Conservation (phyloP, 2,329 filamentous ascomycete species). For the Madurella fahalii region DNA sequence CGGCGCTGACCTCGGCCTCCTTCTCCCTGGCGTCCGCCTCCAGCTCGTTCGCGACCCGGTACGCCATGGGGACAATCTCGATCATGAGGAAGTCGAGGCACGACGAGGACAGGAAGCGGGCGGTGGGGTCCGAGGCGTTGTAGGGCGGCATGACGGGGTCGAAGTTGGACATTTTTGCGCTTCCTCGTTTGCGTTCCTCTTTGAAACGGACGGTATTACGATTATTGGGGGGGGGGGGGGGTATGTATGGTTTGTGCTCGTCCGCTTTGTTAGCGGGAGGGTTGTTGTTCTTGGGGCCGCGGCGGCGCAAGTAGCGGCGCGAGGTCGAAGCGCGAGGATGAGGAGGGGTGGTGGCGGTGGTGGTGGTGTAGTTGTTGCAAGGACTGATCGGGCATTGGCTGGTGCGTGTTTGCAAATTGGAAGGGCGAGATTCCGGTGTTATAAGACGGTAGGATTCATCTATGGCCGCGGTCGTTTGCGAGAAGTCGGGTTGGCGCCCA, state of each 20-base stretch:
- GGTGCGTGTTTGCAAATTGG: background rate
- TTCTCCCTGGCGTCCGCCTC: conserved; percentile 44
- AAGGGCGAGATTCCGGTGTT: too few species aligned
- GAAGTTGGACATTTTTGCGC: conserved; percentile 59
- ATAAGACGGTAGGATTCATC: too few species aligned
- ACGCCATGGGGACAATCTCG: conserved; percentile 91
- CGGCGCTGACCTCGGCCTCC: conserved; percentile 15
- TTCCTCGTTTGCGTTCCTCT: background rate
- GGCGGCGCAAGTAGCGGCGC: background rate
- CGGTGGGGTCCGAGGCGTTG: conserved; percentile 68
- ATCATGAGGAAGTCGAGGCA: conserved; percentile 94
- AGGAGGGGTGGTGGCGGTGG: background rate
- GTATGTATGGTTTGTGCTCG: background rate
- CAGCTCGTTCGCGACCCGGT: conserved; percentile 75
- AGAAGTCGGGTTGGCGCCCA: background rate
- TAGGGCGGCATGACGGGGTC: conserved; percentile 65
- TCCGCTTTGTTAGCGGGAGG: too few species aligned
- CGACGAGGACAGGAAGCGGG: conserved; percentile 74
- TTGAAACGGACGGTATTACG: background rate
- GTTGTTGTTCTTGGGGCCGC: background rate
- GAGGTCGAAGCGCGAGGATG: background rate
- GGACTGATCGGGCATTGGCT: background rate
- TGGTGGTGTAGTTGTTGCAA: too few species aligned
- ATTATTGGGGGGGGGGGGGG: background rate
- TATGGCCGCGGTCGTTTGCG: background rate